These are phyloP conservation scores for Populus nigra DNA, from an alignment of 345 rosid species.

Conservation along the genomic window DNA sequence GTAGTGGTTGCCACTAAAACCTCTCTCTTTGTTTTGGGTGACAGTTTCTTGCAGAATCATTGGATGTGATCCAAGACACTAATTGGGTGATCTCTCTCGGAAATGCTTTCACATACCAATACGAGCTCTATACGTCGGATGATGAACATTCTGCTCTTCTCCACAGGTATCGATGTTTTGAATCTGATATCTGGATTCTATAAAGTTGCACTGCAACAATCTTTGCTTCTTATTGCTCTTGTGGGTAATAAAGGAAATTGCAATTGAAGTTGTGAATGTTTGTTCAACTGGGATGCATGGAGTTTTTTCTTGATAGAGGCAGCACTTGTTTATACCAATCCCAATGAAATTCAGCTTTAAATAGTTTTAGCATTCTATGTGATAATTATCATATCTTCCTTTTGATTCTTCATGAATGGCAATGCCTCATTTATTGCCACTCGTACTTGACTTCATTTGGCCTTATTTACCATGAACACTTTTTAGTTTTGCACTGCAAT, in stretches of 20 bases:
- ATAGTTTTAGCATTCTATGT: background rate
- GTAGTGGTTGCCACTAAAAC: background rate
- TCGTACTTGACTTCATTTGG: no score
- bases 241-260: background rate
- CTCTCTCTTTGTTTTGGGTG: slow-evolving; percentile 25
- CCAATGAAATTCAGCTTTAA: background rate
- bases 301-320: background rate
- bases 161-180: slow-evolving; percentile 56
- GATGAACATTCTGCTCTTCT: slow-evolving; percentile 93
- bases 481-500: no score
- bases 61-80: slow-evolving; percentile 85
- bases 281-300: background rate
- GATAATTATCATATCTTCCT: background rate
- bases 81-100: slow-evolving; percentile 88
- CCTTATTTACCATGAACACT: no score
- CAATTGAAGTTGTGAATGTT: background rate
- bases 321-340: background rate
- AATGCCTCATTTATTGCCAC: background rate
- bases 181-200: slow-evolving; percentile 15
- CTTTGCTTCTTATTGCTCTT: background rate
- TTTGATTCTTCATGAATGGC: background rate
- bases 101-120: slow-evolving; percentile 78
- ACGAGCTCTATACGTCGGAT: slow-evolving; percentile 62
- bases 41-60: slow-evolving; percentile 93
- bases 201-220: background rate